Evolutionary conservation across 768 basidiomycete species (phyloP), one percentile per base, ranked within the genome.

Genomic region (Leccinum pellstonianum): DNA sequence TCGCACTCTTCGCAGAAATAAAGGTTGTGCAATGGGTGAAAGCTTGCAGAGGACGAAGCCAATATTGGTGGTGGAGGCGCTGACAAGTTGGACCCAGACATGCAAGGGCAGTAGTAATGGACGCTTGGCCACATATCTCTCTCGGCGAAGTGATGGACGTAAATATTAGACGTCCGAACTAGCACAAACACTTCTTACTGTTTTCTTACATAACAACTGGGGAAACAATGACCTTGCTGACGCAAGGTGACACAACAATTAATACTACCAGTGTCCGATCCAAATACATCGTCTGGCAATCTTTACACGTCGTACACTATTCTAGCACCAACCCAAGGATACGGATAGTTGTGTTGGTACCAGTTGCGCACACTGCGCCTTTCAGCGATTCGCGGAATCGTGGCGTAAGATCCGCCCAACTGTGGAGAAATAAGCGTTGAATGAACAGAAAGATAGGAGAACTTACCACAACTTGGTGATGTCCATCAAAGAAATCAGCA

Each of bases 1-100:
- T 98, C 96, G 74, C 97, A 99, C 82, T 98, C 96, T 75, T 98
- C 95, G 74, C 97, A 99, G 73, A 98, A 98, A 75, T 93, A 97
- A 8, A 99, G 85, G 29, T 82, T 83, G 67, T 92, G 84, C 2
- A 98, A 82, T 6, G 88, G 83, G 66, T 95, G 92, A 70, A 95
- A 93, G 65, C 85, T 87, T 66, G 86, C 83, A 0, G 87, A 84
- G 0, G 94, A 93, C 0, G 94, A 92, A 2, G 83, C 77, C 0
- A 91, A 79, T 66, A 86, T 87, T 1, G 90, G 91, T 3, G 87
- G 88, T 11, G 91, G 91, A 11, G 88, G 87, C 2, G 62, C 46
- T 23, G 63, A 65, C 21, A 80, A 72, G 15, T 81, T 81, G 54
- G 63, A 62, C 8, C 56, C 65, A 19, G 87, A 83, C 14, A 86